These are phyloP conservation scores for Boletus bicolor DNA, from an alignment of 768 basidiomycete genomes.

Conservation along the genomic window DNA sequence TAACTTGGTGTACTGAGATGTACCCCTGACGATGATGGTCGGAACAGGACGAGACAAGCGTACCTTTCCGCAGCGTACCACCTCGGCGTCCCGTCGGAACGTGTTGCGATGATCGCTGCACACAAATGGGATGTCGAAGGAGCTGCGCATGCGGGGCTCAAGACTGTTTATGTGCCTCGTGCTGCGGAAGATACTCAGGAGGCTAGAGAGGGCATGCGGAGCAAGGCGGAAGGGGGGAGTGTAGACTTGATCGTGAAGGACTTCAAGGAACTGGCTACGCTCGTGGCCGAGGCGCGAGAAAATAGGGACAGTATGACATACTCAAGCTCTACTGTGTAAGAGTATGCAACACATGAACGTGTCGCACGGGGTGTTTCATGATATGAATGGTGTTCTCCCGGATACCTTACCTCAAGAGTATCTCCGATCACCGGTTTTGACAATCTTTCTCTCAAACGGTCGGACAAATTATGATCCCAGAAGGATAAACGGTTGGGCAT, in stretches of 20 bases:
- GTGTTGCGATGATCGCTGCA: constrained; percentile 63
- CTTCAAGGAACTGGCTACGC: constrained; percentile 46
- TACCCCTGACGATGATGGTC: background rate
- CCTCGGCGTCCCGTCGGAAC: constrained; percentile 42
- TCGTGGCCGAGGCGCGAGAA: constrained; percentile 18
- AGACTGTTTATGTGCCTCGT: constrained; percentile 57
- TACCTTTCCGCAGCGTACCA: constrained; percentile 51
- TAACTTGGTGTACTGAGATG: background rate
- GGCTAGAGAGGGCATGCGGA: constrained; percentile 32
- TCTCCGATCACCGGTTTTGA: too few relatives aligned
- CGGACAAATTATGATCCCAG: background rate
- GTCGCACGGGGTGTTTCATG: background rate
- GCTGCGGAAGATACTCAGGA: constrained; percentile 41
- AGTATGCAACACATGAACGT: background rate
- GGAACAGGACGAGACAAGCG: constrained; percentile 38
- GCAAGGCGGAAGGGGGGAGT: constrained; percentile 52
- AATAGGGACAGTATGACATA: background rate
- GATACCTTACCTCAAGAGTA: background rate
- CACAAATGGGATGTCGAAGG: constrained; percentile 57
- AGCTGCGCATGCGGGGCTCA: constrained; percentile 51
- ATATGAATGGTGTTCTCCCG: background rate
- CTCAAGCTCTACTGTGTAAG: background rate
- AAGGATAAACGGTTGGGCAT: background rate
- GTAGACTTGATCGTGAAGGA: constrained; percentile 55
- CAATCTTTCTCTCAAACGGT: background rate